Evolutionary conservation across 2,329 filamentous ascomycete species (phyloP).

Genomic region (Thielaviopsis punctulata): DNA sequence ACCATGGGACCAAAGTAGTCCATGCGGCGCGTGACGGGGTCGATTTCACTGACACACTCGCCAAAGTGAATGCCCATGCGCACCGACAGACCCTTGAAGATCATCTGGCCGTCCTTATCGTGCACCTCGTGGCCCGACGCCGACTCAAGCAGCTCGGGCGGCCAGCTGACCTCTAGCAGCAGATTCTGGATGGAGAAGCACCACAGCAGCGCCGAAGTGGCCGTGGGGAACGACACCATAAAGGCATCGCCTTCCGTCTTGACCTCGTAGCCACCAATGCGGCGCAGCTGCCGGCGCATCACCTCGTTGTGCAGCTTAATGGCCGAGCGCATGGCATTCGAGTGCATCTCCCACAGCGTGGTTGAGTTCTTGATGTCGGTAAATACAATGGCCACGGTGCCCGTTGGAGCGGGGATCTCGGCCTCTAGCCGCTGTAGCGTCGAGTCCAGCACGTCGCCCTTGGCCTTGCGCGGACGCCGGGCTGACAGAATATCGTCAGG

Average conservation of each 20-base stretch:
- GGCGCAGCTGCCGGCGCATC: conserved; percentile 80
- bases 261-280: conserved; percentile 94
- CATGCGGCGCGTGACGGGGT: conserved; percentile 94
- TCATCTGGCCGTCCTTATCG: conserved; percentile 72
- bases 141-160: conserved; percentile 77
- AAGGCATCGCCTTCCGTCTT: conserved; percentile 99
- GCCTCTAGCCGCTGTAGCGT: conserved; percentile 72
- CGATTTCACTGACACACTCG: conserved; percentile 81
- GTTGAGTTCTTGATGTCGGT: conserved; percentile 99
- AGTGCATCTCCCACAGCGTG: conserved; percentile 86
- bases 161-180: conserved; percentile 82
- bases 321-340: conserved; percentile 84
- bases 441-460: conserved; percentile 59
- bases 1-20: conserved; percentile 99
- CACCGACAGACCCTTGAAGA: conserved; percentile 87
- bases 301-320: conserved; percentile 97
- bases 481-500: conserved; percentile 48
- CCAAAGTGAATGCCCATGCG: conserved; percentile 97
- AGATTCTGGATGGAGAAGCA: conserved; percentile 85
- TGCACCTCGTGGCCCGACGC: conserved; percentile 66
- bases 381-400: conserved; percentile 85
- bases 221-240: conserved; percentile 96
- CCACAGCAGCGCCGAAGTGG: conserved; percentile 88
- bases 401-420: conserved; percentile 80
- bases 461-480: conserved; percentile 47